Evolutionary conservation across 192 early-diverging fungal genomes (phyloP), one percentile per base, ranked within the genome.

Genomic region (Umbelopsis vinacea): DNA sequence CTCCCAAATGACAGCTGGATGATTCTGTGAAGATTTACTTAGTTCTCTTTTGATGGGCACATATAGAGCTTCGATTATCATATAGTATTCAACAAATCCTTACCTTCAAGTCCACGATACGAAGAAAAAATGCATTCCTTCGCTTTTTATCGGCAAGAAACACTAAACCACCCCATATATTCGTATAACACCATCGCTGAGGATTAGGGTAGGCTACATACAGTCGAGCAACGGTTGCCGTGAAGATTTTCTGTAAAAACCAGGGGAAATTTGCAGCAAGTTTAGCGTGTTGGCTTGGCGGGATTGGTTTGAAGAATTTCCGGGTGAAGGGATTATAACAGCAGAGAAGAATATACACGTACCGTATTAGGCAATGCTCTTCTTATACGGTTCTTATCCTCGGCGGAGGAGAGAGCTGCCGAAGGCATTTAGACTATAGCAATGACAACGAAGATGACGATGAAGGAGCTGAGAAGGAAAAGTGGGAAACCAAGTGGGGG

Each of bases 191-290:
- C 93, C 93, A 94, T 63, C 73, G 69, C 52, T 82, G 75, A 26
- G 88, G 80, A 66, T 88, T 84, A 6, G 93, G 93, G 67, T 88
- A 86, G 21, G 92, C 93, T 14, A 90, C 89, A 86, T 91, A 94
- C 66, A 94, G 74, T 24, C 92, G 85, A 38, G 92, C 92, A 48
- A 93, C 89, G 8, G 93, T 92, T 1, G 93, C 93, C 6, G 87
- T 87, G 55, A 91, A 81, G 72, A 94, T 91, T 87, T 91, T 92
- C 92, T 92, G 86, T 69, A 71, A 23, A 71, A 43, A 69, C n/a
- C n/a, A 52, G 46, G 43, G 37, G 9, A 38, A 33, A 21, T 43
- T 11, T 43, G 8, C 21, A 26, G 29, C 57, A 46, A 29, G 24
- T 3, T 50, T 47, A 47, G 22, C 54, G 33, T 57, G 67, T 48